Evolutionary conservation across 345 rosid species (phyloP).

Genomic region (Moringa oleifera): DNA sequence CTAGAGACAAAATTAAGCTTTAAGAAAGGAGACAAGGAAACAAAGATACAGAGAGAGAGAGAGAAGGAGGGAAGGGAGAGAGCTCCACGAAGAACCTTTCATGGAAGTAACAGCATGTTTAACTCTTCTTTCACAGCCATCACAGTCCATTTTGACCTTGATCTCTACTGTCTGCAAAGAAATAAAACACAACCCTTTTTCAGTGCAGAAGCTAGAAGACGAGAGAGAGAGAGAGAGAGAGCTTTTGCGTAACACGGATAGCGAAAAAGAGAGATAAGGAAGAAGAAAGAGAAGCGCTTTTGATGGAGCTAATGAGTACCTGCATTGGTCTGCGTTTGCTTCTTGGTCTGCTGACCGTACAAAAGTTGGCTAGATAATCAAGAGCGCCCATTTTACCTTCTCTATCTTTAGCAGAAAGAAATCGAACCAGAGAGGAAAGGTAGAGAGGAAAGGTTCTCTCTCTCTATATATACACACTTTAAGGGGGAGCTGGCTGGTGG

Average conservation of each 20-base stretch:
- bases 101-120: slow-evolving; percentile 60
- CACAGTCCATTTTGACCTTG: slow-evolving; percentile 97
- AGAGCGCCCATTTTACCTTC: slow-evolving; percentile 69
- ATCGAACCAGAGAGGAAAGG: not conserved
- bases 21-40: no score
- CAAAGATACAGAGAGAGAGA: no score
- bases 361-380: slow-evolving; percentile 79
- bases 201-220: not conserved
- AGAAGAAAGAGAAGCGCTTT: slow-evolving; percentile 17
- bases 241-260: not conserved
- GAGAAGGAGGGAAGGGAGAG: no score
- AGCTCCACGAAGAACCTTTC: slow-evolving; percentile 85
- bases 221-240: not conserved
- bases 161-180: slow-evolving; percentile 79
- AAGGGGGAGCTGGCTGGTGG: no score
- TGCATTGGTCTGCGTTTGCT: slow-evolving; percentile 85
- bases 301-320: slow-evolving; percentile 37
- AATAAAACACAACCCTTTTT: not conserved
- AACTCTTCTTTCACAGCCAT: slow-evolving; percentile 93
- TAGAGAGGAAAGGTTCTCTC: not conserved
- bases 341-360: slow-evolving; percentile 59
- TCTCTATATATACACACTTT: no score
- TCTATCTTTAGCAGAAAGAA: slow-evolving; percentile 22
- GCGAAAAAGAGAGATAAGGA: not conserved
- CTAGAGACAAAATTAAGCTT: no score